Conservation (phyloP, 2,329 filamentous ascomycete species). For the Pezicula radicicola region DNA sequence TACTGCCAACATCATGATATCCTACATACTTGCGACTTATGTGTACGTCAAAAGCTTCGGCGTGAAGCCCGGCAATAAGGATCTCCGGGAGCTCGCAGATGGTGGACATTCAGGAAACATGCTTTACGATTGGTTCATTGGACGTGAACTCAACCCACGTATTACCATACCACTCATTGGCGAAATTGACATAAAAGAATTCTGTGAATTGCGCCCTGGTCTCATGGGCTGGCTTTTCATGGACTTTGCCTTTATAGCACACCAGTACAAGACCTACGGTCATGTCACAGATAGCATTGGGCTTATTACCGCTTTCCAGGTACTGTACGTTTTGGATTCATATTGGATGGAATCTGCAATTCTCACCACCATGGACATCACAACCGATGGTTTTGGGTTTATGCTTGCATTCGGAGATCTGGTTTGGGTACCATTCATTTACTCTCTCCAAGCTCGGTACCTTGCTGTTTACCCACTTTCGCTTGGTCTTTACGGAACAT, state of each 20-base stretch:
- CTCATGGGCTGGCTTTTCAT: conserved; percentile 86
- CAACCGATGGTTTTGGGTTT: conserved; percentile 87
- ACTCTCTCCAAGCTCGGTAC: conserved; percentile 81
- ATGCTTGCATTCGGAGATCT: conserved; percentile 94
- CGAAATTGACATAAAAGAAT: conserved; percentile 86
- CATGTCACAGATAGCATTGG: conserved; percentile 83
- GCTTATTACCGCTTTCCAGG: conserved; percentile 74
- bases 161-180: conserved; percentile 75
- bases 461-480: conserved; percentile 76
- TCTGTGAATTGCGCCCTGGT: conserved; percentile 86
- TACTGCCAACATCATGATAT: conserved; percentile 77
- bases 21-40: conserved; percentile 69
- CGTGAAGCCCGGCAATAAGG: conserved; percentile 71
- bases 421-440: conserved; percentile 89
- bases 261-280: conserved; percentile 83
- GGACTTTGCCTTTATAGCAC: conserved; percentile 79
- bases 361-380: conserved; percentile 92
- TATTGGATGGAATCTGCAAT: conserved; percentile 86
- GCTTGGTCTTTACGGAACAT: conserved; percentile 67
- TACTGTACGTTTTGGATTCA: conserved; percentile 79
- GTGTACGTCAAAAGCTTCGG: conserved; percentile 82
- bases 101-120: conserved; percentile 82
- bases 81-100: conserved; percentile 73
- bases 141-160: conserved; percentile 90
- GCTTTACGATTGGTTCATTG: conserved; percentile 95